phyloP scores from a whole-genome alignment of 2,329 filamentous ascomycete species.

The Stromatinia cepivora region DNA sequence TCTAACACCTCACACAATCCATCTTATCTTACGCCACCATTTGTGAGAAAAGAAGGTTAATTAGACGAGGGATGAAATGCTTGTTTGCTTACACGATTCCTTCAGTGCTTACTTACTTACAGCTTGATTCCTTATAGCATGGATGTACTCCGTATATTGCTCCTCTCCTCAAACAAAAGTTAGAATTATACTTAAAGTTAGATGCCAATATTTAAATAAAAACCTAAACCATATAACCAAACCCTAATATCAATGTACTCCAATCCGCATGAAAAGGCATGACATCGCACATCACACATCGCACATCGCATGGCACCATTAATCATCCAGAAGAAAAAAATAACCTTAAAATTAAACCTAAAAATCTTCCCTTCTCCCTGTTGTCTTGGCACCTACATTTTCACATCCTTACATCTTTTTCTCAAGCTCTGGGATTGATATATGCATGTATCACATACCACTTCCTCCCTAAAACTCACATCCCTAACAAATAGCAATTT shows the following conservation, averaged over 20 bases:
- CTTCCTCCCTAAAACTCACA: too few relatives aligned
- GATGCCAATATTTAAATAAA: not conserved
- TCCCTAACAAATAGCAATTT: not conserved
- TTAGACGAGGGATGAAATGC: not conserved
- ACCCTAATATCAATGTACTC: not conserved
- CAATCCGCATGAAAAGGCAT: not conserved
- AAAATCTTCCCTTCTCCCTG: constrained; percentile 7
- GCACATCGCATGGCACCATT: not conserved
- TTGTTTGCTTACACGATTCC: not conserved
- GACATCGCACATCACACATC: not conserved
- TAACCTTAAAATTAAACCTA: constrained; percentile 18
- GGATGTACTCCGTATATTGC: too few relatives aligned
- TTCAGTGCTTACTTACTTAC: not conserved
- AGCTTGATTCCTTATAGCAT: not conserved
- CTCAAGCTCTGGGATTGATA: not conserved
- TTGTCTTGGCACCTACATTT: not conserved
- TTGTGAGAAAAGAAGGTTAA: not conserved
- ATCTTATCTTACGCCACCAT: constrained; percentile 3
- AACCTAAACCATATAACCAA: not conserved
- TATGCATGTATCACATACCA: not conserved
- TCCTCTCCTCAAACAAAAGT: not conserved
- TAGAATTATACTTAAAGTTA: not conserved
- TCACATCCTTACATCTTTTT: not conserved
- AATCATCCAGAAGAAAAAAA: not conserved
- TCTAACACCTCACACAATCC: not conserved